These are phyloP conservation scores for Perkinsela sp. DNA, from an alignment of 208 protist genomes.

Conservation along the genomic window DNA sequence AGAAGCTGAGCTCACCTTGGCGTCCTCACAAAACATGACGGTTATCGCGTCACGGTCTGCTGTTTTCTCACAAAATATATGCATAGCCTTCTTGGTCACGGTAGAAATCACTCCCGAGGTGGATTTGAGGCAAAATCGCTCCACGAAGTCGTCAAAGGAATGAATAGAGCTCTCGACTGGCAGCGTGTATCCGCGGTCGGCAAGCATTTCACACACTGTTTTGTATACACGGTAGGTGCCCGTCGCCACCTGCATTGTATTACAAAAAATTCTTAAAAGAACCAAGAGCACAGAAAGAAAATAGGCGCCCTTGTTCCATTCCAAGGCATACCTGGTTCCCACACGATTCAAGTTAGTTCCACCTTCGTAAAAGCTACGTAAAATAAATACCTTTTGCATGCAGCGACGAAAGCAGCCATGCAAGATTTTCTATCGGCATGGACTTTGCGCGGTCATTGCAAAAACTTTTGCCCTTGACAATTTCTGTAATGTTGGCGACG, in stretches of 20 bases:
- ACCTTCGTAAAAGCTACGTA: too few species aligned
- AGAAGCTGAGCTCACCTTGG: conserved; percentile 18
- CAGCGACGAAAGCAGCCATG: conserved; percentile 2
- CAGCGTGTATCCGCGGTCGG: conserved; percentile 35
- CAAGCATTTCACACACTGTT: conserved; percentile 52
- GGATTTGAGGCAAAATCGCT: conserved; percentile 13
- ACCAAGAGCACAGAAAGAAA: too few species aligned
- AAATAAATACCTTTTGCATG: conserved; percentile 6
- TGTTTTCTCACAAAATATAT: conserved; percentile 23
- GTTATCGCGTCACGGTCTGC: conserved; percentile 12
- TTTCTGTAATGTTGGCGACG: not conserved
- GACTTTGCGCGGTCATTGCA: not conserved
- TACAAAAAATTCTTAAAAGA: too few species aligned
- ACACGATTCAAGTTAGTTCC: too few species aligned
- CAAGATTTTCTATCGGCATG: conserved; percentile 3
- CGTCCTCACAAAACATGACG: conserved; percentile 26
- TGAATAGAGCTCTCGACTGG: conserved; percentile 12
- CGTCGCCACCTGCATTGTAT: too few species aligned
- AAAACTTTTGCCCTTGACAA: not conserved
- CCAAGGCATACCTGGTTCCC: too few species aligned
- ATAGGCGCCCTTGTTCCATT: too few species aligned
- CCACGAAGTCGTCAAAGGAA: conserved; percentile 26
- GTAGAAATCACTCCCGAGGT: conserved; percentile 4
- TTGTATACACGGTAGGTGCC: conserved; percentile 22
- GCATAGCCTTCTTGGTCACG: conserved; percentile 25